Base-by-base conservation (phyloP, 2,329 filamentous ascomycete species). In the Pezicula carpinea region DNA sequence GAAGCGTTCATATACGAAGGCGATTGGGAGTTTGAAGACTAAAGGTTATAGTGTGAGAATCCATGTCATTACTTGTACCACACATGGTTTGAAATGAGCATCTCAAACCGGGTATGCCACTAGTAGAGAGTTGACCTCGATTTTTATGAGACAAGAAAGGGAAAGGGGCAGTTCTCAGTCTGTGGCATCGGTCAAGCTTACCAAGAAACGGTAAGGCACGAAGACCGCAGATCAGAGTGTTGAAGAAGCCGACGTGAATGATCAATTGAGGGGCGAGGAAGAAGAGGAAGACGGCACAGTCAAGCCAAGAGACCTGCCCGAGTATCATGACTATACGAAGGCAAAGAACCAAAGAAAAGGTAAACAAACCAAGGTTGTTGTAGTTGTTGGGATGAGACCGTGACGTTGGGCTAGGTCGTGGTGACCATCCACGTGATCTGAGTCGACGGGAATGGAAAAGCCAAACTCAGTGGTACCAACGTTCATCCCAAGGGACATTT, bases 181-280 rank as follows among this genome's bases (percentile, higher is more conserved):
- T 29, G 26, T 29, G 26, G 26, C 26, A 29, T 29, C 26, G 10
- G 26, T 29, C 5, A 4, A 29, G 26, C 70, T 50, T 69, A 91
- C 87, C 57, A 22, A 92, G 69, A 61, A 87, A 91, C 11, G 87
- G 87, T 36, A 91, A 67, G 14, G 80, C 79, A 56, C 72, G 72
- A 43, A 87, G 46, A 13, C 75, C 76, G 61, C 82, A 83, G 53
- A 67, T 59, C 22, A 79, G 59, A 1, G 83, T 82, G 41, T 72
- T 68, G 47, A 82, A 66, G 14, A 87, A 59, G 22, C 86, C 85
- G 51, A 83, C 82, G 48, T 83, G 78, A 53, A 83, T 68, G 29
- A 92, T 68, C 32, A 93, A 70, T 65, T 91, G 85, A 3, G 85
- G 86, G 3, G 80, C 70, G 13, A 92, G 75, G 58, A 88, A 83